Base-by-base conservation (phyloP, 192 early-diverging fungal genomes). In the Linnemannia elongata region DNA sequence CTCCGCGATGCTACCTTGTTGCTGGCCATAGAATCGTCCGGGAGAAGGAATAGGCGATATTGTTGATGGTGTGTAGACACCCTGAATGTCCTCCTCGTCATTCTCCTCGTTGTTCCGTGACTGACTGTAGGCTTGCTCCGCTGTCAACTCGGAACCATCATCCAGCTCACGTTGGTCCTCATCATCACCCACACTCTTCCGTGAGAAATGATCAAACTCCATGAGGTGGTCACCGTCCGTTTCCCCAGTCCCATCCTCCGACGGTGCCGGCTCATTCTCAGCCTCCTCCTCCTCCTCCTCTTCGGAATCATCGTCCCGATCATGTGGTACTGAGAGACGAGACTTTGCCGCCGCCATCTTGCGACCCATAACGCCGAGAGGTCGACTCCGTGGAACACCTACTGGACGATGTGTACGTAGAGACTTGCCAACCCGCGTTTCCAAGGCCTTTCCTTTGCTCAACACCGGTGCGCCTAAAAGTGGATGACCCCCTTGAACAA, bases 21-120 rank as follows among this genome's bases (percentile, higher is more conserved):
- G 85, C 20, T 69, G 68, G 36, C 74, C 39, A 57, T 78, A 81
- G 27, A 87, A 54, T 47, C 85, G 55, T 36, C 85, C 72, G 6
- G 85, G 85, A 0, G 85, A 87, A 24, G 85, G 85, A n/a, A 87
- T 87, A 15, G 85, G 85, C 0, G 85, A 87, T 42, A 87, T 87
- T 15, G 85, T 87, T 5, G 85, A 87, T n/a, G 85, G 85, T 20
- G 85, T 87, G n/a, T 87, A 81, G 4, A 74, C 85, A 0, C 79
- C 85, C 20, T 20, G 30, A 36, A 47, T 39, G 4, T 78, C 76
- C 6, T 78, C 80, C 7, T 80, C 79, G 5, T 80, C 75, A n/a
- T 47, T 49, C 45, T 39, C 68, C 55, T 69, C 77, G 8, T 45
- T 52, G 36, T 47, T 35, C 39, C 76, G n/a, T 8, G 36, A 60